A percentile compares a stretch with the other conserved stretches of the same genome.
These are phyloP conservation scores for Mucor velutinosus DNA, from an alignment of 371 early-diverging fungal genomes.

Conservation along the genomic window DNA sequence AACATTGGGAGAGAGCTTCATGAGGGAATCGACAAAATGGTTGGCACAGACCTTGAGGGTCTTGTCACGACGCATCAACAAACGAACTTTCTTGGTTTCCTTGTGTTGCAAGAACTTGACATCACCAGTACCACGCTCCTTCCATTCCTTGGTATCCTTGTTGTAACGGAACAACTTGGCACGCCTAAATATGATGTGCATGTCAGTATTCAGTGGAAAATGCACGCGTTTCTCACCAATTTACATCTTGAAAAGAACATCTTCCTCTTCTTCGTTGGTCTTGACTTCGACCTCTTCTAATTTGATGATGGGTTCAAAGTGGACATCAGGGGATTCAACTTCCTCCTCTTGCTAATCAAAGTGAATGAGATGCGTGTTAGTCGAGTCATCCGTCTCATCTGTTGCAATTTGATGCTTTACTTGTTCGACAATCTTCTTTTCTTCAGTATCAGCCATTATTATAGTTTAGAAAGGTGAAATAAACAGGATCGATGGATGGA, in stretches of 20 bases:
- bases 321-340: constrained; percentile 87
- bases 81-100: constrained; percentile 82
- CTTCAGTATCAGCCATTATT: constrained; percentile 35
- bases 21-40: constrained; percentile 90
- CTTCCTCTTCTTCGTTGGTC: constrained; percentile 96
- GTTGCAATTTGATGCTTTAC: constrained; percentile 10
- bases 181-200: constrained; percentile 65
- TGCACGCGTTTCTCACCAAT: constrained; percentile 13
- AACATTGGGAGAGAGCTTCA: constrained; percentile 89
- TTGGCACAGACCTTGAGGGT: constrained; percentile 98
- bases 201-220: not conserved
- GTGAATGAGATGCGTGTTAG: not conserved
- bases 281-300: constrained; percentile 91
- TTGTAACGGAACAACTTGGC: constrained; percentile 97
- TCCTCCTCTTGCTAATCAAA: constrained; percentile 65
- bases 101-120: constrained; percentile 93
- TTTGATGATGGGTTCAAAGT: constrained; percentile 96
- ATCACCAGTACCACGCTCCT: constrained; percentile 98
- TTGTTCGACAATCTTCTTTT: constrained; percentile 38
- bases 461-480: not conserved
- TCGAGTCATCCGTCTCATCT: not conserved
- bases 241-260: constrained; percentile 92
- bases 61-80: constrained; percentile 98
- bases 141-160: constrained; percentile 90
- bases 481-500: constrained; percentile 26